These are phyloP conservation scores for Coniochaeta hoffmannii DNA, from an alignment of 2,329 filamentous ascomycete genomes.

Conservation along the genomic window DNA sequence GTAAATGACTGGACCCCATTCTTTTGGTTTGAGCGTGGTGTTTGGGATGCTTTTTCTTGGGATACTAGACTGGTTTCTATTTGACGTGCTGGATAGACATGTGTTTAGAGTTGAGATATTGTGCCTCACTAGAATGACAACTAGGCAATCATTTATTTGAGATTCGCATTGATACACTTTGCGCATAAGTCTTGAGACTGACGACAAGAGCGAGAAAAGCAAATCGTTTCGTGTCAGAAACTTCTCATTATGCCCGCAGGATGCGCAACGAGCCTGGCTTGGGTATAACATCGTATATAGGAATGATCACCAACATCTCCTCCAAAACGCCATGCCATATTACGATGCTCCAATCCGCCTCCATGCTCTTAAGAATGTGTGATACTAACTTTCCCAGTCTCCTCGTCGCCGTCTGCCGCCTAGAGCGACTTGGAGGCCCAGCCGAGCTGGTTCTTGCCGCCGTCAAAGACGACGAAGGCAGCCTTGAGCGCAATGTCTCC, in stretches of 20 bases:
- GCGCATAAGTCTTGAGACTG: too few relatives aligned
- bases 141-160: too few relatives aligned
- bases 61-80: too few relatives aligned
- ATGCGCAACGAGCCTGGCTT: neutral
- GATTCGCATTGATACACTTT: too few relatives aligned
- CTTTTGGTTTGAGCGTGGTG: too few relatives aligned
- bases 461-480: constrained; percentile 23
- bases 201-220: too few relatives aligned
- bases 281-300: neutral
- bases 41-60: too few relatives aligned
- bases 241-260: neutral
- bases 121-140: too few relatives aligned
- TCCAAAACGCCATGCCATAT: neutral
- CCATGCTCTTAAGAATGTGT: neutral
- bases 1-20: too few relatives aligned
- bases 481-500: constrained; percentile 22
- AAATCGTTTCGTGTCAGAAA: neutral
- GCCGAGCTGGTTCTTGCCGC: constrained; percentile 28
- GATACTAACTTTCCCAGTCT: neutral
- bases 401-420: neutral
- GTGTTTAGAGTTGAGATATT: too few relatives aligned
- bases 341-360: neutral
- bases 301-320: neutral
- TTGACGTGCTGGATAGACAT: too few relatives aligned
- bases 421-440: constrained; percentile 25